Evolutionary conservation across 208 protist genomes (phyloP).

Genomic region (Leishmania martiniquensis): DNA sequence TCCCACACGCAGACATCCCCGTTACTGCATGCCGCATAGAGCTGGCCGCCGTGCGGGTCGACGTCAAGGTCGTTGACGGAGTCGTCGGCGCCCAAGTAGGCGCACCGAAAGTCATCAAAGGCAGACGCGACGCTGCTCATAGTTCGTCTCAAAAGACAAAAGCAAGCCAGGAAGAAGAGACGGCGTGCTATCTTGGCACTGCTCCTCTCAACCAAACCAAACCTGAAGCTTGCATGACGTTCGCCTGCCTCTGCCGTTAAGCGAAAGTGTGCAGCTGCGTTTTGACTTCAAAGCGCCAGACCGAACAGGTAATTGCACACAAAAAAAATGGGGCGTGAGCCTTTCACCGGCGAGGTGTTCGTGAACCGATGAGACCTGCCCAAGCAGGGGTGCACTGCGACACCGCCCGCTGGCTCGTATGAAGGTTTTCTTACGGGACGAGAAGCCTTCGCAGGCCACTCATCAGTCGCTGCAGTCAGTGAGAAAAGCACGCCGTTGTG

Average conservation of each 20-base stretch:
- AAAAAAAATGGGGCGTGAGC: not conserved
- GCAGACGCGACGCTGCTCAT: slow-evolving; percentile 18
- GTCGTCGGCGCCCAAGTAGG: slow-evolving; percentile 37
- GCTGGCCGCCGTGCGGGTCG: slow-evolving; percentile 32
- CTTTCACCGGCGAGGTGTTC: not conserved
- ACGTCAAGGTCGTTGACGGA: slow-evolving; percentile 48
- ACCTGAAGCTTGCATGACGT: not conserved
- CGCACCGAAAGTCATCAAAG: slow-evolving; percentile 30
- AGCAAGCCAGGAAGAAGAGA: not conserved
- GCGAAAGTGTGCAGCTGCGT: not conserved
- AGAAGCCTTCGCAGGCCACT: not conserved
- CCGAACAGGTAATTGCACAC: not conserved
- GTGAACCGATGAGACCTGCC: not conserved
- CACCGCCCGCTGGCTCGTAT: not conserved
- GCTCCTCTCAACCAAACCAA: not conserved
- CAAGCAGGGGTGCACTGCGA: too few relatives aligned
- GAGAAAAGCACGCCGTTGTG: not conserved
- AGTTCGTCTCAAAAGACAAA: not conserved
- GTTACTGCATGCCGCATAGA: slow-evolving; percentile 46
- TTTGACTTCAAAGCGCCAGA: not conserved
- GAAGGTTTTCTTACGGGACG: not conserved
- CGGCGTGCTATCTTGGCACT: not conserved
- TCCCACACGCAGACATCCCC: slow-evolving; percentile 50
- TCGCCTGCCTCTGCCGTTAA: not conserved
- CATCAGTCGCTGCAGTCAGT: not conserved